phyloP scores from a whole-genome alignment of 164 flowering plant species.

The Echeveria elegans region DNA sequence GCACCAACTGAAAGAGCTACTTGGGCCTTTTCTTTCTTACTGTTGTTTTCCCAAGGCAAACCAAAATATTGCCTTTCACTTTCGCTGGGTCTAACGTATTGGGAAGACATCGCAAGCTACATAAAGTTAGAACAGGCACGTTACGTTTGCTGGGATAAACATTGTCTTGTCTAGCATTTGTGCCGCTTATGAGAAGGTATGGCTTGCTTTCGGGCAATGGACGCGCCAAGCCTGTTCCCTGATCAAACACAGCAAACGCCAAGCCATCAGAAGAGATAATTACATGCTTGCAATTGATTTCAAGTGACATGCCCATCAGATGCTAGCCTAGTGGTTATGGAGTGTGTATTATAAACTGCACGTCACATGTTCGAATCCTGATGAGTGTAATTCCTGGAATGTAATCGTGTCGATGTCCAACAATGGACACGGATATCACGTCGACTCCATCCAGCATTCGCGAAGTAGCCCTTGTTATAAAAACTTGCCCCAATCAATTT shows the following conservation, averaged over 20 bases:
- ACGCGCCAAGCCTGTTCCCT: conserved; percentile 44
- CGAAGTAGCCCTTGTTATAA: conserved; percentile 45
- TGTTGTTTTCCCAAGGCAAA: conserved; percentile 12
- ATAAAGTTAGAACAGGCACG: not conserved
- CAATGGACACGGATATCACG: conserved; percentile 42
- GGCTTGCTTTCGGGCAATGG: conserved; percentile 16
- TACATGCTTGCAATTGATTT: too few relatives aligned
- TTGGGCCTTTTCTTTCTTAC: conserved; percentile 14
- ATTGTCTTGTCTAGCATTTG: conserved; percentile 23
- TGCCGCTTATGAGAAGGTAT: conserved; percentile 30
- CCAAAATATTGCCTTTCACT: conserved; percentile 19
- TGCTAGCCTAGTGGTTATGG: too few relatives aligned
- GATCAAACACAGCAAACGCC: not conserved
- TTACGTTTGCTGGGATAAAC: not conserved
- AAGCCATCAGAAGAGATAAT: not conserved
- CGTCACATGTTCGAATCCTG: too few relatives aligned
- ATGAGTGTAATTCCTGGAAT: too few relatives aligned
- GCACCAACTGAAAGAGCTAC: conserved; percentile 15
- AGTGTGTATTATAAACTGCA: too few relatives aligned
- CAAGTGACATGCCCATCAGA: too few relatives aligned
- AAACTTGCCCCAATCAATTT: conserved; percentile 59
- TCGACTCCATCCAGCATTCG: conserved; percentile 40
- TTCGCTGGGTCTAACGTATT: conserved; percentile 9
- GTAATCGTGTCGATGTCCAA: conserved; percentile 24
- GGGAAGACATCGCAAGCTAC: not conserved